A percentile compares a stretch with the other conserved stretches of the same genome.
phyloP scores from a whole-genome alignment of 305 asterid genomes.

The Fraxinus nigra region DNA sequence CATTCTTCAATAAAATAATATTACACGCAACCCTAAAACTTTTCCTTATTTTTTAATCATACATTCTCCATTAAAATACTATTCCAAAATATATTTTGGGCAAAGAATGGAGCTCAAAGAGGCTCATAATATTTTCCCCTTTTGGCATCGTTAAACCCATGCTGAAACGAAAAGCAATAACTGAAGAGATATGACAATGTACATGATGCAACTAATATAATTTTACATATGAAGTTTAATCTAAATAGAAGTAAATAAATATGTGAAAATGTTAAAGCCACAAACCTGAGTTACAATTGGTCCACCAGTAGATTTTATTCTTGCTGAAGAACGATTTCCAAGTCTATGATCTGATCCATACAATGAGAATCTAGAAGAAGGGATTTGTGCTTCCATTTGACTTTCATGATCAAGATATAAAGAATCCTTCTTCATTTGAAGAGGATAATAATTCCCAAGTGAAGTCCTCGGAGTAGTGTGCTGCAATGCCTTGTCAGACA shows the following conservation, averaged over 20 bases:
- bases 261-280: neutral
- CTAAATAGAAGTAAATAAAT: neutral
- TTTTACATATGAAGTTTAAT: neutral
- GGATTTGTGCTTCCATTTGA: slow-evolving; percentile 50
- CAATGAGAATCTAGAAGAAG: slow-evolving; percentile 46
- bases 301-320: slow-evolving; percentile 46
- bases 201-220: neutral
- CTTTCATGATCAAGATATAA: slow-evolving; percentile 56
- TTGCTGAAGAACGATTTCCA: slow-evolving; percentile 49
- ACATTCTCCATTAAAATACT: no score
- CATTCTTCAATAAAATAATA: no score
- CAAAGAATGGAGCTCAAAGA: no score
- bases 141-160: neutral
- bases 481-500: slow-evolving; percentile 49
- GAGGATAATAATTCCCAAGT: slow-evolving; percentile 47
- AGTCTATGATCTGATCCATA: slow-evolving; percentile 62
- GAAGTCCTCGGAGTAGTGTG: slow-evolving; percentile 47
- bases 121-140: neutral
- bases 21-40: no score
- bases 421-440: slow-evolving; percentile 53
- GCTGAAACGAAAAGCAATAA: neutral
- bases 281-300: slow-evolving; percentile 79
- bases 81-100: no score
- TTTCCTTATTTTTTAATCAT: no score
- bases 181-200: neutral